Percentiles rank a stretch among this genome's conserved stretches.
Conservation (phyloP, 164 flowering plant species). For the Vitis vinifera region DNA sequence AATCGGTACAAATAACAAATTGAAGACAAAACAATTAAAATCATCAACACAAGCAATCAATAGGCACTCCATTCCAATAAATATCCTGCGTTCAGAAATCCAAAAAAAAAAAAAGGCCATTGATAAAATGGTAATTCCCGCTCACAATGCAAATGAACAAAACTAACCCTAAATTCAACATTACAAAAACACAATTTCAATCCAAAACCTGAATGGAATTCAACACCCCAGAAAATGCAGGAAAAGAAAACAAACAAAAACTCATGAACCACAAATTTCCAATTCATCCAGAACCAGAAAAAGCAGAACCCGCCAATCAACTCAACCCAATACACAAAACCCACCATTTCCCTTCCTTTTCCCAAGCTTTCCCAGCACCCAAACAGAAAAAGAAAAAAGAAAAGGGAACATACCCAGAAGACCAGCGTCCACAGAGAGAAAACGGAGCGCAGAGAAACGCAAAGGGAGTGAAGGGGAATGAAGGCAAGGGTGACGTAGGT, state of each 20-base stretch:
- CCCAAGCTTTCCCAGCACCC: background rate
- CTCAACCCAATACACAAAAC: too few species aligned
- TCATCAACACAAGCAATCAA: too few species aligned
- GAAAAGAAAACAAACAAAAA: too few species aligned
- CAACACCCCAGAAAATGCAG: too few species aligned
- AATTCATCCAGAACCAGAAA: too few species aligned
- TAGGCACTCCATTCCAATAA: too few species aligned
- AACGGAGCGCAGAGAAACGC: background rate
- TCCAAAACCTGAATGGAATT: background rate
- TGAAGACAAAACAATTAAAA: too few species aligned
- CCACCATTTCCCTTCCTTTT: background rate
- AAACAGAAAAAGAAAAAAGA: background rate
- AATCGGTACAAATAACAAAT: too few species aligned
- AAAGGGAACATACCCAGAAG: constrained; percentile 11
- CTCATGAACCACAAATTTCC: too few species aligned
- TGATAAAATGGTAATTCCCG: background rate
- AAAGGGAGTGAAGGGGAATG: background rate
- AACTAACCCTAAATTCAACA: background rate
- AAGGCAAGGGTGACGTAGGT: too few species aligned
- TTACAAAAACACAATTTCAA: background rate
- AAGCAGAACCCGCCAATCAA: too few species aligned
- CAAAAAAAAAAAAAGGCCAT: background rate
- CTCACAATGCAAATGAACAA: background rate
- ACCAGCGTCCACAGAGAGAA: constrained; percentile 1
- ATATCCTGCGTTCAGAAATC: too few species aligned